phyloP scores from a whole-genome alignment of 148 eudicot genomes.

The Oxyria digyna region DNA sequence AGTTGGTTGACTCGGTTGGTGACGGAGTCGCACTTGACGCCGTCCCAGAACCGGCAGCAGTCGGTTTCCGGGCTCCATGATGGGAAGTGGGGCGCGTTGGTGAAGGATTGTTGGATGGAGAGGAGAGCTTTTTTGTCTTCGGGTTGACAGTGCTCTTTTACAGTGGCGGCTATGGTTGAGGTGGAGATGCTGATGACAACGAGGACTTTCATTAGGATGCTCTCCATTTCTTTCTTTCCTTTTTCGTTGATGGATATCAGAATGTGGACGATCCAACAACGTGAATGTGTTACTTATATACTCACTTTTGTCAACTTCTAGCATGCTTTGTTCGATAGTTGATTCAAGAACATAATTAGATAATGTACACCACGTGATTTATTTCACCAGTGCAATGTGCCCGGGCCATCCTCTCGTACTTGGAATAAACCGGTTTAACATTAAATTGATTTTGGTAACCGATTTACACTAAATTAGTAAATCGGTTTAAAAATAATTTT shows the following conservation, averaged over 20 bases:
- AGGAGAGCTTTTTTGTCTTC: constrained; percentile 1
- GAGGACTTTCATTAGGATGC: not conserved
- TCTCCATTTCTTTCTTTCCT: not conserved
- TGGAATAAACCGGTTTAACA: too few relatives aligned
- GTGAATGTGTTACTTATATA: not conserved
- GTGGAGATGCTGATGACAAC: not conserved
- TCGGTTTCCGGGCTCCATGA: constrained; percentile 1
- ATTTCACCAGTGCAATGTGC: too few relatives aligned
- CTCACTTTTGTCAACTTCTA: too few relatives aligned
- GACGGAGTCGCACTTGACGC: constrained; percentile 9
- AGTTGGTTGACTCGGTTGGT: constrained; percentile 8
- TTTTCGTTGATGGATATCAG: not conserved
- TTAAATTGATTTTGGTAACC: too few relatives aligned
- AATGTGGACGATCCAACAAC: not conserved
- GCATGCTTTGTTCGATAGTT: too few relatives aligned
- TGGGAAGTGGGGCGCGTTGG: not conserved
- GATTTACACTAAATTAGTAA: too few relatives aligned
- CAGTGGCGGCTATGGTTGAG: not conserved
- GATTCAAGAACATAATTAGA: too few relatives aligned
- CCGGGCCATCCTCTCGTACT: too few relatives aligned
- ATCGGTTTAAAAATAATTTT: too few relatives aligned
- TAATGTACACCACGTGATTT: too few relatives aligned
- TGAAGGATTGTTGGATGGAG: not conserved
- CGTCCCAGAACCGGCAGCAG: constrained; percentile 10
- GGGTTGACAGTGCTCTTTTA: not conserved